Evolutionary conservation across 306 rosid genomes (phyloP).

Genomic region (Trifolium pratense): DNA sequence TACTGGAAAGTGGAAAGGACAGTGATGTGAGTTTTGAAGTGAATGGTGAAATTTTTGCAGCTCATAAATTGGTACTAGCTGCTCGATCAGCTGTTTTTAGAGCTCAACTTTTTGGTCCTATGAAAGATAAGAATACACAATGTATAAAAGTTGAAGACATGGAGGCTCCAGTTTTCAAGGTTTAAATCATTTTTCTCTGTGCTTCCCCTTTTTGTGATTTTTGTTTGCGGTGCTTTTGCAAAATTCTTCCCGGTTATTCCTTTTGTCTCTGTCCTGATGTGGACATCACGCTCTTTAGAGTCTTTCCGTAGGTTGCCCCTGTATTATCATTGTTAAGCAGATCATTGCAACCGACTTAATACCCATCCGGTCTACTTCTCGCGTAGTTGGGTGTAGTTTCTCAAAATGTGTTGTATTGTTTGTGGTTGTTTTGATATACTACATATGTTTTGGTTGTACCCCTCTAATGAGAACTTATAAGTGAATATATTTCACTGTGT

Average conservation of each 20-base stretch:
- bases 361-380: not conserved
- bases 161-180: slow-evolving; percentile 84
- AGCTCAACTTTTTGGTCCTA: slow-evolving; percentile 88
- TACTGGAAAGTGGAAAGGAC: slow-evolving; percentile 72
- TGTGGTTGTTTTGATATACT: slow-evolving; percentile 4
- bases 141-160: slow-evolving; percentile 74
- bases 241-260: slow-evolving; percentile 7
- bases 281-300: slow-evolving; percentile 1
- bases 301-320: not conserved
- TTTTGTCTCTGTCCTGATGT: not conserved
- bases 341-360: slow-evolving; percentile 20
- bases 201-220: slow-evolving; percentile 22
- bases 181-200: slow-evolving; percentile 29
- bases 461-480: not conserved
- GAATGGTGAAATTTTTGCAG: slow-evolving; percentile 62
- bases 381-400: not conserved
- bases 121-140: slow-evolving; percentile 72
- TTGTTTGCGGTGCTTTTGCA: slow-evolving; percentile 6
- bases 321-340: too few species aligned
- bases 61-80: slow-evolving; percentile 78
- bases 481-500: not conserved
- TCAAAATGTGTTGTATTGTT: not conserved
- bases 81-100: slow-evolving; percentile 86
- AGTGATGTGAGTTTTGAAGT: slow-evolving; percentile 77
- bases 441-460: slow-evolving; percentile 1